Evolutionary conservation across 257 asterid genomes (phyloP), one percentile per base, ranked within the genome.

Genomic region (Striga asiatica): DNA sequence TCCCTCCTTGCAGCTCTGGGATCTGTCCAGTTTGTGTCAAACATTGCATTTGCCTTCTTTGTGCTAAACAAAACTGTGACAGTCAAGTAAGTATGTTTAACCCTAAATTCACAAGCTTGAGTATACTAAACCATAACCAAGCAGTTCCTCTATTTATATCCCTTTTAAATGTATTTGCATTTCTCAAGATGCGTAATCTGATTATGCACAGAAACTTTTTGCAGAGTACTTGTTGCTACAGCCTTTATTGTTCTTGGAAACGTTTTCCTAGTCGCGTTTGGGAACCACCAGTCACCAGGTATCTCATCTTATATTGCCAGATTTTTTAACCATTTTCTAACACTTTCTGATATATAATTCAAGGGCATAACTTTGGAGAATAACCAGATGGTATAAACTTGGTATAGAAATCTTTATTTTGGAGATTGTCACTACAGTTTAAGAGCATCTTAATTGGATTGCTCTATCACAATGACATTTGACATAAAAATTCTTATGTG

Each of bases 281-380:
- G 97, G 25, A 86, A 89, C 81, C 98, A 89, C 78, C 98, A 89
- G 53, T 89, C 98, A 52, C 98, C 98, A 66, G 96, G 98, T 89
- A 76, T 65, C 43, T 66, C 64, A 62, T 67, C 66, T 50, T 34
- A 19, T 68, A 72, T 27, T 55, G 19, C 45, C n/a, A 53, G 61
- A 22, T 20, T 32, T 63, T 54, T 47, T 29, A 27, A 54, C 34
- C 35, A 58, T 25, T 50, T 67, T 28, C 66, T 54, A 7, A 31
- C 18, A 41, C 37, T 54, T 50, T 42, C 48, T 50, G 6, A 6
- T n/a, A 38, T 43, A 19, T 49, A 28, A 27, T 42, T 11, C 11
- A 41, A 56, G 42, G 52, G 50, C 47, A 32, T 27, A 54, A 29
- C 48, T 64, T 45, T 52, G 18, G n/a, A 27, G 21, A 24, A 46